Conservation (phyloP, 176 grass and related monocot genomes). For the Zea mays region DNA sequence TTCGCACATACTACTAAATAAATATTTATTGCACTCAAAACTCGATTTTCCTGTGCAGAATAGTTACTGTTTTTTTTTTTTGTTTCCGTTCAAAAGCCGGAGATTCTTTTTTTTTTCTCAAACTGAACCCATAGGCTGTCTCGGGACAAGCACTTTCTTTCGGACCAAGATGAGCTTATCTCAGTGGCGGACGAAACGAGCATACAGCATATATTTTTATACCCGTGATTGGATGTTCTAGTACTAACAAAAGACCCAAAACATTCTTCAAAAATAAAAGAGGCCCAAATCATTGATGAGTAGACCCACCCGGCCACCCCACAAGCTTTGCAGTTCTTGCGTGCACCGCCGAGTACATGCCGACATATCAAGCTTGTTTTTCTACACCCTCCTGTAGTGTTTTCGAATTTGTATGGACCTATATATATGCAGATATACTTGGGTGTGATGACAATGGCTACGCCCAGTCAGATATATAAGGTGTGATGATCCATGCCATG, state of each 20-base stretch:
- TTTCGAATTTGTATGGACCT: neutral
- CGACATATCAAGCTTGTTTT: slow-evolving; percentile 3
- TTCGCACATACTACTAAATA: neutral
- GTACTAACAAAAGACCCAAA: slow-evolving; percentile 33
- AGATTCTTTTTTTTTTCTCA: neutral
- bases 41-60: neutral
- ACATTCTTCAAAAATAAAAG: neutral
- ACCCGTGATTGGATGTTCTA: slow-evolving; percentile 8
- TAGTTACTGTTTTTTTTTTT: too few relatives aligned
- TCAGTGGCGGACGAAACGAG: neutral
- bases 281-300: neutral
- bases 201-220: slow-evolving; percentile 4
- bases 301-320: neutral
- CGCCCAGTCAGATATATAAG: neutral
- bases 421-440: neutral
- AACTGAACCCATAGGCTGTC: neutral
- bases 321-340: neutral
- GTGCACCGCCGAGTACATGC: neutral
- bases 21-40: neutral
- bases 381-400: neutral
- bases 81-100: neutral
- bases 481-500: neutral
- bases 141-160: neutral
- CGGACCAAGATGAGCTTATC: neutral
- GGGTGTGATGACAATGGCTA: neutral